Percentiles rank a stretch among this genome's conserved stretches.
Evolutionary conservation across 257 asterid genomes (phyloP).

Genomic region (Cynanchum wilfordii): DNA sequence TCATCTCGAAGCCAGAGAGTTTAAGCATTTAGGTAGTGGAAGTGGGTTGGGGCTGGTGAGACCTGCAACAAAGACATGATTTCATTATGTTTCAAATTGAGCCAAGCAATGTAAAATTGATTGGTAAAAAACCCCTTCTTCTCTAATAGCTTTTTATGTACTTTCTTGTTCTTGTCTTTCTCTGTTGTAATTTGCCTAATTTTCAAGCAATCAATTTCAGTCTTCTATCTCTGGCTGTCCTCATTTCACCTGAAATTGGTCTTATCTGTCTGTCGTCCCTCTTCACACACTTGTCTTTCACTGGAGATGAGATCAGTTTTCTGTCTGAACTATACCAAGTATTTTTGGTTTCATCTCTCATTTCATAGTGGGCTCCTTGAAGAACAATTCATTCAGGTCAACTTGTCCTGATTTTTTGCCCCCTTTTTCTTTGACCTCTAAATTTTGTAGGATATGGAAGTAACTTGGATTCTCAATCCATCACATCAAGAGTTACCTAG

Average conservation of each 20-base stretch:
- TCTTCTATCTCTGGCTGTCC: neutral
- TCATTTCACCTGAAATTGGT: neutral
- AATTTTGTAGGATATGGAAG: neutral
- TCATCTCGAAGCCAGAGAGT: slow-evolving; percentile 86
- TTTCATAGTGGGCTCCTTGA: neutral
- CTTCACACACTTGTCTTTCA: neutral
- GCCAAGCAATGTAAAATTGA: neutral
- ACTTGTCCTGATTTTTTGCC: neutral
- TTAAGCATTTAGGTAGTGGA: slow-evolving; percentile 93
- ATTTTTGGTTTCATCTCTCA: neutral
- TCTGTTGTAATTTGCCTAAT: neutral
- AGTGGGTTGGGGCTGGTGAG: slow-evolving; percentile 88
- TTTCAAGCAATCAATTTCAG: neutral
- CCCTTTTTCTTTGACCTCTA: neutral
- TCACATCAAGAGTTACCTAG: neutral
- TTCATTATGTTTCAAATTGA: neutral
- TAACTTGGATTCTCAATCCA: neutral
- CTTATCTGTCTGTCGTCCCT: neutral
- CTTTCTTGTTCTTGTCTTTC: neutral
- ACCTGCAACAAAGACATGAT: slow-evolving; percentile 76
- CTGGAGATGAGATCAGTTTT: neutral
- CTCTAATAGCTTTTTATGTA: neutral
- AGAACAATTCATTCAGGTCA: neutral
- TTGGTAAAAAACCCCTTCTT: neutral
- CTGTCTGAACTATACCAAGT: neutral